These are phyloP conservation scores for Otatea glauca DNA, from an alignment of 176 grass and related monocot species.

Conservation along the genomic window DNA sequence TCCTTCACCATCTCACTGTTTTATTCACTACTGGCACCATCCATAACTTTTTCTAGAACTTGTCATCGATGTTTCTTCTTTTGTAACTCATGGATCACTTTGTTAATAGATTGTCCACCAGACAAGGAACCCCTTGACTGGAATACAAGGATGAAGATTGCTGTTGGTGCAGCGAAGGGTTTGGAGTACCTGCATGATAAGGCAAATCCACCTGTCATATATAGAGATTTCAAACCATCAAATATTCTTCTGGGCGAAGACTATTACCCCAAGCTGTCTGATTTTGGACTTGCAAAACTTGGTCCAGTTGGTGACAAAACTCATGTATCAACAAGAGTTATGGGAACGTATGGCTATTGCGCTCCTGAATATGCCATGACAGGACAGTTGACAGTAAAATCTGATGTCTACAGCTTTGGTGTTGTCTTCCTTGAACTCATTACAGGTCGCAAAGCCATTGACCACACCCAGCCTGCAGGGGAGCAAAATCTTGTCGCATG, in stretches of 20 bases:
- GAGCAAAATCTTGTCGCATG: constrained; percentile 76
- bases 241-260: constrained; percentile 64
- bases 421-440: constrained; percentile 65
- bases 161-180: constrained; percentile 61
- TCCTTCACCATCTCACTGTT: constrained; percentile 4
- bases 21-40: constrained; percentile 9
- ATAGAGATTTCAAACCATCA: constrained; percentile 67
- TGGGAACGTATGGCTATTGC: constrained; percentile 75
- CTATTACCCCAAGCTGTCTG: constrained; percentile 63
- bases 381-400: constrained; percentile 61
- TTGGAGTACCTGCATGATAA: constrained; percentile 65
- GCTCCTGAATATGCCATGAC: constrained; percentile 72
- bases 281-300: constrained; percentile 70
- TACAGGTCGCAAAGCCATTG: constrained; percentile 63
- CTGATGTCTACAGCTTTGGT: constrained; percentile 67
- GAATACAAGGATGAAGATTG: constrained; percentile 73
- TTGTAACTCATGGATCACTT: constrained; percentile 39
- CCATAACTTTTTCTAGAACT: constrained; percentile 26
- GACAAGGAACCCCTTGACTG: constrained; percentile 54
- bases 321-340: constrained; percentile 69
- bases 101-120: constrained; percentile 47
- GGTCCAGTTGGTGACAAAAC: constrained; percentile 65
- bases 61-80: constrained; percentile 15
- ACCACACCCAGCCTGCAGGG: constrained; percentile 53
- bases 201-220: constrained; percentile 70